Percentiles rank a stretch among this genome's conserved stretches.
Evolutionary conservation across 306 rosid species (phyloP).

Genomic region (Carpinus viminea): DNA sequence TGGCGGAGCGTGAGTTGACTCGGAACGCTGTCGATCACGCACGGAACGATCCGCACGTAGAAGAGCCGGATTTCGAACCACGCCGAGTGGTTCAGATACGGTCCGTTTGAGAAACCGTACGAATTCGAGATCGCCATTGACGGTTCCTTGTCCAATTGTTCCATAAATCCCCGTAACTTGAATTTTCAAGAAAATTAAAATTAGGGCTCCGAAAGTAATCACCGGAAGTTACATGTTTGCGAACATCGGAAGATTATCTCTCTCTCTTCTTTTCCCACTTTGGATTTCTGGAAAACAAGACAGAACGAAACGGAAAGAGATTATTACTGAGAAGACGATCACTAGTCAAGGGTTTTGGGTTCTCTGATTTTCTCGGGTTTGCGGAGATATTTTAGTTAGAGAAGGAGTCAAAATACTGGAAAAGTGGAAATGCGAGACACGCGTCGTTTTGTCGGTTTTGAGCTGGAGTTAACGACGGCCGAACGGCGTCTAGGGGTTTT

Average conservation of each 20-base stretch:
- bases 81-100: constrained; percentile 45
- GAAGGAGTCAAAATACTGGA: not conserved
- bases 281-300: not conserved
- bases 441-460: not conserved
- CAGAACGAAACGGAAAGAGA: not conserved
- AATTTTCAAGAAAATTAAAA: not conserved
- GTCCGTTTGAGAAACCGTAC: constrained; percentile 37
- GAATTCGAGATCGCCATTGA: constrained; percentile 44
- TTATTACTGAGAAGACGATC: not conserved
- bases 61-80: constrained; percentile 67
- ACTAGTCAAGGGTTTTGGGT: not conserved
- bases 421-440: not conserved
- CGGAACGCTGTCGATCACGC: constrained; percentile 57
- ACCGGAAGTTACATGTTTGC: not conserved
- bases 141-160: constrained; percentile 40
- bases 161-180: constrained; percentile 41
- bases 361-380: not conserved
- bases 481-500: not conserved
- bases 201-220: not conserved
- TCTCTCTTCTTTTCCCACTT: not conserved
- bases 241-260: constrained; percentile 6
- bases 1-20: constrained; percentile 58
- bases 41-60: constrained; percentile 69
- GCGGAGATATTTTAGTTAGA: not conserved
- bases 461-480: not conserved